Evolutionary conservation across 306 rosid genomes (phyloP).

Genomic region (Cicer cuneatum): DNA sequence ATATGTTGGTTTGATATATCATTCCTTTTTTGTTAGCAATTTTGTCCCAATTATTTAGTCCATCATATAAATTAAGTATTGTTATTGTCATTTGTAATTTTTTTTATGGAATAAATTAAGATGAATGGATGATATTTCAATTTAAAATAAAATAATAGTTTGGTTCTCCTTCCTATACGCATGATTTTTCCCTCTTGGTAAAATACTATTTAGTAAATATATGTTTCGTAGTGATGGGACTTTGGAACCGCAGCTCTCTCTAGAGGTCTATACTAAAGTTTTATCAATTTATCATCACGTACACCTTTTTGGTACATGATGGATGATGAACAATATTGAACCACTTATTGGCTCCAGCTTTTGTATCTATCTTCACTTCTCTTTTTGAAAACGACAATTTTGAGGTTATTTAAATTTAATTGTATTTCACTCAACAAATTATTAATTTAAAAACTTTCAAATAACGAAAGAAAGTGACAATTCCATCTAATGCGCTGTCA

Average conservation of each 20-base stretch:
- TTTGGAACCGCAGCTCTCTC: slow-evolving; percentile 31
- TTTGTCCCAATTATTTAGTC: slow-evolving; percentile 12
- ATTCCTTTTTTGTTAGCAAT: slow-evolving; percentile 18
- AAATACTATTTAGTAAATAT: background rate
- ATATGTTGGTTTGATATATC: background rate
- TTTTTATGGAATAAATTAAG: too few relatives aligned
- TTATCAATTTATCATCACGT: slow-evolving; percentile 10
- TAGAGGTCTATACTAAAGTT: background rate
- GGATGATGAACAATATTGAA: slow-evolving; percentile 27
- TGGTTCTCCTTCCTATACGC: background rate
- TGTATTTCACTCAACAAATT: background rate
- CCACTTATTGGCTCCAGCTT: slow-evolving; percentile 36
- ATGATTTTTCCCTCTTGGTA: background rate
- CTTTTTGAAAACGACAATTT: slow-evolving; percentile 42
- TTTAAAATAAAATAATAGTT: background rate
- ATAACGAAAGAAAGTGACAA: slow-evolving; percentile 28
- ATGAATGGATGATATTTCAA: too few relatives aligned
- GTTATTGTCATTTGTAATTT: background rate
- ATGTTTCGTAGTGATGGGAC: slow-evolving; percentile 46
- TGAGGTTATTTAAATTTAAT: background rate
- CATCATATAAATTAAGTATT: background rate
- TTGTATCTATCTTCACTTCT: slow-evolving; percentile 43
- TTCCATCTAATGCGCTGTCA: slow-evolving; percentile 43
- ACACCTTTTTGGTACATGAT: slow-evolving; percentile 26
- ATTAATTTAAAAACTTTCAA: background rate